phyloP scores from a whole-genome alignment of 371 early-diverging fungal species.

The Nematocida sp. region DNA sequence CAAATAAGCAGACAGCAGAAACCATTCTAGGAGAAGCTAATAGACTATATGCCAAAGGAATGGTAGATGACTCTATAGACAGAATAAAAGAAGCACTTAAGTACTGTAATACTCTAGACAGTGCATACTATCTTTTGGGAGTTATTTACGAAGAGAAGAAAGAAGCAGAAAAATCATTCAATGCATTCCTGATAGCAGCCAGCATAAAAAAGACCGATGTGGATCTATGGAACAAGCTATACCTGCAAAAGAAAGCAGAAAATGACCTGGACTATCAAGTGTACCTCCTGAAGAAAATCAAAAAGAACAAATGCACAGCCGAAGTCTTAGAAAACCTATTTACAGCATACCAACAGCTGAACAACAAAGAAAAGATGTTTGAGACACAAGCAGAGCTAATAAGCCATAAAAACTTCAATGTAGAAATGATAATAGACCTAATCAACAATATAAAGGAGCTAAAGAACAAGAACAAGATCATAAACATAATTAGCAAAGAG shows the following conservation, averaged over 20 bases:
- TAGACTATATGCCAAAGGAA: conserved; percentile 57
- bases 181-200: conserved; percentile 77
- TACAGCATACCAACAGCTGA: conserved; percentile 42
- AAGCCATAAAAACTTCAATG: conserved; percentile 20
- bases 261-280: conserved; percentile 56
- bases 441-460: conserved; percentile 25
- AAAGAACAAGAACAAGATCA: conserved; percentile 24
- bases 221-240: conserved; percentile 74
- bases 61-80: conserved; percentile 36
- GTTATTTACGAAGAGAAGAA: conserved; percentile 79
- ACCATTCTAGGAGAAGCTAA: conserved; percentile 54
- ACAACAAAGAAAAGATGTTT: conserved; percentile 54
- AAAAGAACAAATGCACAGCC: conserved; percentile 40
- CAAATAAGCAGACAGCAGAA: conserved; percentile 47
- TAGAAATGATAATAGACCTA: conserved; percentile 34
- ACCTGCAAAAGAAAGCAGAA: conserved; percentile 32
- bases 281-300: conserved; percentile 58
- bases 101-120: conserved; percentile 49
- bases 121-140: conserved; percentile 68
- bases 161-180: conserved; percentile 69
- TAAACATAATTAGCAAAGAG: not conserved
- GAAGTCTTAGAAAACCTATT: conserved; percentile 52
- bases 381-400: conserved; percentile 47
- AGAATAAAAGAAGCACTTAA: conserved; percentile 53
- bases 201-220: conserved; percentile 73